phyloP scores from a whole-genome alignment of 176 grass and related monocot genomes.

The Musa beccarii region DNA sequence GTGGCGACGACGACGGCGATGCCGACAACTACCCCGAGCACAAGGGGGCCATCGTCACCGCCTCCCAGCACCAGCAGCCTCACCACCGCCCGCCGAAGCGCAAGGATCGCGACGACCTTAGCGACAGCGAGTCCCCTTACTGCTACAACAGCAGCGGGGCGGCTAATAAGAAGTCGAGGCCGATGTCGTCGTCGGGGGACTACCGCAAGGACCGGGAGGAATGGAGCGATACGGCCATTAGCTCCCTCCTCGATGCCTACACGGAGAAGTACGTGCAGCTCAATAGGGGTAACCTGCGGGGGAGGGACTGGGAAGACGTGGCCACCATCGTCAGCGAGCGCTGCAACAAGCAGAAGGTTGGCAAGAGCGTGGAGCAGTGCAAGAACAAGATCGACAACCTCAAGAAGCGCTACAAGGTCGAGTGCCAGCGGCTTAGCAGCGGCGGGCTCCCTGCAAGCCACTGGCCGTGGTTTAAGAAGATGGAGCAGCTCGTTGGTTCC shows the following conservation, averaged over 20 bases:
- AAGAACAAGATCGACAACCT: slow-evolving; percentile 99
- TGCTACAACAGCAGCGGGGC: slow-evolving; percentile 43
- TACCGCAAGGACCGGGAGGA: slow-evolving; percentile 94
- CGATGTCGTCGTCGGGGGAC: slow-evolving; percentile 29
- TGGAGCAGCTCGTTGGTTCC: slow-evolving; percentile 58
- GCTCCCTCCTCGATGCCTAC: slow-evolving; percentile 67
- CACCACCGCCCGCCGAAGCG: slow-evolving; percentile 29
- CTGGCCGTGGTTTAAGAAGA: slow-evolving; percentile 90
- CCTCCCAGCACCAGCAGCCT: background rate
- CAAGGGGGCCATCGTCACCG: background rate
- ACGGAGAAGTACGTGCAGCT: slow-evolving; percentile 76
- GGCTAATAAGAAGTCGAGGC: slow-evolving; percentile 25
- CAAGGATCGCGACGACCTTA: slow-evolving; percentile 64
- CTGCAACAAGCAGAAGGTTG: slow-evolving; percentile 17
- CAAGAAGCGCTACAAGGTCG: slow-evolving; percentile 95
- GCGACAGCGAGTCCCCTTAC: slow-evolving; percentile 68
- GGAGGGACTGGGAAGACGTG: slow-evolving; percentile 86
- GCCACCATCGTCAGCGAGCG: slow-evolving; percentile 49
- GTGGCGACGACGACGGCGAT: slow-evolving; percentile 28
- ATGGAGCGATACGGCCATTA: slow-evolving; percentile 88
- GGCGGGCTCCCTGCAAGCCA: slow-evolving; percentile 29
- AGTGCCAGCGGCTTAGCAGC: slow-evolving; percentile 61
- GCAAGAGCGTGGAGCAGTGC: slow-evolving; percentile 90
- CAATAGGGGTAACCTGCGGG: slow-evolving; percentile 77
- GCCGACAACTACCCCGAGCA: background rate